These are phyloP conservation scores for Entomortierella chlamydospora DNA, from an alignment of 192 early-diverging fungal genomes.

Conservation along the genomic window DNA sequence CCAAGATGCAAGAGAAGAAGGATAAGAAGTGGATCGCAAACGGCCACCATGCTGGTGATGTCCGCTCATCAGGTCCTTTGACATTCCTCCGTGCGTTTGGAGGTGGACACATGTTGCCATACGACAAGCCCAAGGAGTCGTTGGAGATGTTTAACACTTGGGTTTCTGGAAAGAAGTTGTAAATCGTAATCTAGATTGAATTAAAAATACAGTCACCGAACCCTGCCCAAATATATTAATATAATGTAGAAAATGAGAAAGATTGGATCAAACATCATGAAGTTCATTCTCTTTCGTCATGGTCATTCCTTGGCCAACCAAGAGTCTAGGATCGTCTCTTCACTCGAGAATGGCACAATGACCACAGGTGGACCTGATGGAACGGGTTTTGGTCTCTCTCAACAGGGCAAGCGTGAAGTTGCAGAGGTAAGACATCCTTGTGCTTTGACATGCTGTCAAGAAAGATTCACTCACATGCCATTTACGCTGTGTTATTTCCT, in stretches of 20 bases:
- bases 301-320: slow-evolving; percentile 69
- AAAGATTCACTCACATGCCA: too few species aligned
- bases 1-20: slow-evolving; percentile 72
- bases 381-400: slow-evolving; percentile 63
- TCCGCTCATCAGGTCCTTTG: slow-evolving; percentile 76
- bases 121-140: slow-evolving; percentile 87
- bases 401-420: slow-evolving; percentile 62
- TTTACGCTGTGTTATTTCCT: too few species aligned
- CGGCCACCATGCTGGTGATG: slow-evolving; percentile 71
- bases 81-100: slow-evolving; percentile 89
- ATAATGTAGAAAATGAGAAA: not conserved
- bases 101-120: slow-evolving; percentile 94
- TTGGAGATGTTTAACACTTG: slow-evolving; percentile 92
- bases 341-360: slow-evolving; percentile 63
- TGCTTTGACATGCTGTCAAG: too few species aligned
- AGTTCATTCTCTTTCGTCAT: slow-evolving; percentile 62
- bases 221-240: not conserved
- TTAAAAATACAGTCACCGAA: not conserved
- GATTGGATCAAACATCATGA: slow-evolving; percentile 10
- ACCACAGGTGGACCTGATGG: slow-evolving; percentile 58
- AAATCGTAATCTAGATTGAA: not conserved
- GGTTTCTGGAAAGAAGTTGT: slow-evolving; percentile 56
- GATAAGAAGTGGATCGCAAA: slow-evolving; percentile 81
- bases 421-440: slow-evolving; percentile 37
- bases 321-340: slow-evolving; percentile 62